Base-by-base conservation (phyloP, 1,284 basidiomycete genomes). In the Fomitopsis pinicola region DNA sequence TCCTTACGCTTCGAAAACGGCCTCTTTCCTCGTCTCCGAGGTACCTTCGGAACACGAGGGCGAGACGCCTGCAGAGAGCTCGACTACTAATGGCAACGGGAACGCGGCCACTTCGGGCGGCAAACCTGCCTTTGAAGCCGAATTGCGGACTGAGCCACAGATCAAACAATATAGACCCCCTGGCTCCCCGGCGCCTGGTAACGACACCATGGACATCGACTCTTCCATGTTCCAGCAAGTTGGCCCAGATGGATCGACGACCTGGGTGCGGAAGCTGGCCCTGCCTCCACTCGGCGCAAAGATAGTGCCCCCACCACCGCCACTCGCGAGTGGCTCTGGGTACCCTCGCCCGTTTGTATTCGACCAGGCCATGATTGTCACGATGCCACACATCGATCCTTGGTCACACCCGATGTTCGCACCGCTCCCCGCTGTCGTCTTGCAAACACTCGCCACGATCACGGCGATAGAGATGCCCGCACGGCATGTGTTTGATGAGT, bases 381-480 rank as follows among this genome's bases (percentile, higher is more conserved):
- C 75, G 4, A 80, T 78, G 58, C 71, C 79, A 38, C 68, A 74
- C 59, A 67, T 77, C 60, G 80, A 85, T 62, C 81, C 84, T 1
- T 89, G 87, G 86, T 73, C 67, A 53, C 79, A 87, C 65, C 75
- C 79, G 3, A 73, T 78, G 9, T 89, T 89, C 67, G 78, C 81
- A 28, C 80, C 86, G 2, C 80, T 89, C 55, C 87, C 87, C 4
- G 76, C 79, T 10, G 71, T 73, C 57, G 77, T 88, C 45, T 65
- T 77, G 42, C 77, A 79, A 59, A 77, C 79, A 59, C 76, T 89
- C 17, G 73, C 72, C 45, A 75, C 75, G 26, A 76, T 84, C 52
- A 81, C 81, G 66, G 77, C 80, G 15, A 76, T 79, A 42, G 86
- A 88, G 67, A 84, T 89, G 80, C 87, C 88, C 2, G 76, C 75